Evolutionary conservation across 2,329 filamentous ascomycete species (phyloP).

Genomic region (Neopestalotiopsis rosae): DNA sequence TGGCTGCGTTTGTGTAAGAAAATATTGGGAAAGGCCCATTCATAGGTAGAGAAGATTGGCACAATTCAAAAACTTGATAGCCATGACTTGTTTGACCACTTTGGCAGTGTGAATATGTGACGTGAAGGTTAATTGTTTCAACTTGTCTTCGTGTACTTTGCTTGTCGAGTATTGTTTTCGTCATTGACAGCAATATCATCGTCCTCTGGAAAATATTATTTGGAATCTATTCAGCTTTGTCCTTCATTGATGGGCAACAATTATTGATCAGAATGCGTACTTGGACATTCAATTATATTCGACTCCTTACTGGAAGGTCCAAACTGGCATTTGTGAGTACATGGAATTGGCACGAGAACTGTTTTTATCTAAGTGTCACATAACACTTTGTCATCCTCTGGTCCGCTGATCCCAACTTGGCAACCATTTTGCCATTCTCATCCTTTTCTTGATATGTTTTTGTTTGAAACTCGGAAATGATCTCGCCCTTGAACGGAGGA

Average conservation of each 20-base stretch:
- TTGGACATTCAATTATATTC: too few species aligned
- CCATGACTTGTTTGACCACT: neutral
- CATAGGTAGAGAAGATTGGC: conserved; percentile 13
- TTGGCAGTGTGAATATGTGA: conserved; percentile 23
- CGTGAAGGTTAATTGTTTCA: too few species aligned
- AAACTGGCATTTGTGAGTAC: too few species aligned
- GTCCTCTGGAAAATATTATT: too few species aligned
- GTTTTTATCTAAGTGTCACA: conserved; percentile 31
- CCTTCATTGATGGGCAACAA: too few species aligned
- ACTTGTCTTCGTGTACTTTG: too few species aligned
- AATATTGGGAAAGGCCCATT: neutral
- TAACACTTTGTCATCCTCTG: neutral
- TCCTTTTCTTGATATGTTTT: neutral
- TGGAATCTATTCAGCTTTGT: too few species aligned
- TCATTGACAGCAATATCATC: too few species aligned
- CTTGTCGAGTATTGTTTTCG: too few species aligned
- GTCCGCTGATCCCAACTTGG: neutral
- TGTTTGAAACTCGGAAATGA: conserved; percentile 4
- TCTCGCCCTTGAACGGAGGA: neutral
- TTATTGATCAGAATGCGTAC: too few species aligned
- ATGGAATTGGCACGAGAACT: too few species aligned
- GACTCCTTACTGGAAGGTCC: too few species aligned
- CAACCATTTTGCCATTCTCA: neutral
- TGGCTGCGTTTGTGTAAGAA: neutral
- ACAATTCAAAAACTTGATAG: conserved; percentile 6